A percentile compares a stretch with the other conserved stretches of the same genome.
phyloP scores from a whole-genome alignment of 2,329 filamentous ascomycete genomes.

The Aspergillus transmontanensis region DNA sequence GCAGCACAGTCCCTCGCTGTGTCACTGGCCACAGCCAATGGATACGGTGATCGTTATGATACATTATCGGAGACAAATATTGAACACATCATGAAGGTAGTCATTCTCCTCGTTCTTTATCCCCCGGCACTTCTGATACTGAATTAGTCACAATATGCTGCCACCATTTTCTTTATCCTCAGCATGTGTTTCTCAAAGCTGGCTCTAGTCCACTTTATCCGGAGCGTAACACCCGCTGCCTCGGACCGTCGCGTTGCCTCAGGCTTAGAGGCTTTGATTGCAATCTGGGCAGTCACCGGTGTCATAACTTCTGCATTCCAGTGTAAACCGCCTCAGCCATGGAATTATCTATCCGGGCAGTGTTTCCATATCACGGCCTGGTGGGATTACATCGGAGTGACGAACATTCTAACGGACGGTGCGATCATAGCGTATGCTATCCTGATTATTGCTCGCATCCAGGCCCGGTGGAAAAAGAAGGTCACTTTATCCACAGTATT shows the following conservation, averaged over 20 bases:
- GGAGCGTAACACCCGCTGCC: conserved; percentile 23
- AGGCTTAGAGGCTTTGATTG: conserved; percentile 15
- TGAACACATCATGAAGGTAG: conserved; percentile 25
- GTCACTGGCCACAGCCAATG: conserved; percentile 24
- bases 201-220: conserved; percentile 27
- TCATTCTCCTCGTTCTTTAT: background rate
- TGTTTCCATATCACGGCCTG: conserved; percentile 27
- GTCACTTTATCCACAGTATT: background rate
- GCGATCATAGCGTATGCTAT: conserved; percentile 18
- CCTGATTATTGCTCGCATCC: background rate
- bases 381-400: conserved; percentile 28
- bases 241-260: conserved; percentile 21
- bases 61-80: conserved; percentile 13
- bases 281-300: conserved; percentile 19
- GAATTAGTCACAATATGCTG: conserved; percentile 25
- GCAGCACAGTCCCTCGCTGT: conserved; percentile 24
- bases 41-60: conserved; percentile 24
- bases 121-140: background rate
- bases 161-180: conserved; percentile 25
- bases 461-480: background rate
- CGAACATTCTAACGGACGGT: conserved; percentile 28
- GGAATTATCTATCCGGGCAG: conserved; percentile 22
- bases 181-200: conserved; percentile 28
- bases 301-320: conserved; percentile 23
- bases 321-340: conserved; percentile 18